phyloP scores from a whole-genome alignment of 176 grass and related monocot genomes.

The Elaeis guineensis region DNA sequence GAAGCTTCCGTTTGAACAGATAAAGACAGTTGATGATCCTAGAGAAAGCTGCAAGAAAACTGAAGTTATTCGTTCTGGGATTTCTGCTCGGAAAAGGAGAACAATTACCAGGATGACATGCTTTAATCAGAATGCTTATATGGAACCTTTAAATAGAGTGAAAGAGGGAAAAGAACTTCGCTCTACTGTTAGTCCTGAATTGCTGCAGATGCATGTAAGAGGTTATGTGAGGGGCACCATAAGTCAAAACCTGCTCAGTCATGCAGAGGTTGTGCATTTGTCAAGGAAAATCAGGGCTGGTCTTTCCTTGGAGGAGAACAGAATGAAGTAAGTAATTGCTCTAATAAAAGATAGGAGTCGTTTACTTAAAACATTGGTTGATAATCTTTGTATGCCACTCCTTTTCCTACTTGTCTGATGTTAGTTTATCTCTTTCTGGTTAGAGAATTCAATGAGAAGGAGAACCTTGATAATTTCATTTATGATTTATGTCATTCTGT shows the following conservation, averaged over 20 bases:
- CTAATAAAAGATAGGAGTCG: neutral
- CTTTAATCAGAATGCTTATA: slow-evolving; percentile 2
- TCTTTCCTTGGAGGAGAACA: slow-evolving; percentile 54
- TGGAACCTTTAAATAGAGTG: slow-evolving; percentile 18
- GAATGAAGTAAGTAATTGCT: slow-evolving; percentile 48
- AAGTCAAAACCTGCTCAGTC: slow-evolving; percentile 72
- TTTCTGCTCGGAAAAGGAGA: slow-evolving; percentile 67
- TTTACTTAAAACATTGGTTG: neutral
- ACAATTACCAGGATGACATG: slow-evolving; percentile 32
- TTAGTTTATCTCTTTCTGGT: too few species aligned
- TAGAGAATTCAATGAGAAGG: too few species aligned
- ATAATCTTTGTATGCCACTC: too few species aligned
- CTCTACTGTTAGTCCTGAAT: slow-evolving; percentile 62
- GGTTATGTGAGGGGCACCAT: slow-evolving; percentile 70
- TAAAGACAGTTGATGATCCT: slow-evolving; percentile 7
- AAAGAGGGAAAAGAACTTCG: slow-evolving; percentile 9
- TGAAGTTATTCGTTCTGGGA: slow-evolving; percentile 42
- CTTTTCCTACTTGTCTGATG: too few species aligned
- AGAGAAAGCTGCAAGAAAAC: neutral
- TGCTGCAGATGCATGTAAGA: slow-evolving; percentile 47
- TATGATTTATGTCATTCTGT: too few species aligned
- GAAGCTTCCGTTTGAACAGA: slow-evolving; percentile 70
- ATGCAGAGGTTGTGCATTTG: slow-evolving; percentile 80
- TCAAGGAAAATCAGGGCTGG: slow-evolving; percentile 93
- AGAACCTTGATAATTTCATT: too few species aligned